phyloP scores from a whole-genome alignment of 148 eudicot genomes.

The Talinum fruticosum region DNA sequence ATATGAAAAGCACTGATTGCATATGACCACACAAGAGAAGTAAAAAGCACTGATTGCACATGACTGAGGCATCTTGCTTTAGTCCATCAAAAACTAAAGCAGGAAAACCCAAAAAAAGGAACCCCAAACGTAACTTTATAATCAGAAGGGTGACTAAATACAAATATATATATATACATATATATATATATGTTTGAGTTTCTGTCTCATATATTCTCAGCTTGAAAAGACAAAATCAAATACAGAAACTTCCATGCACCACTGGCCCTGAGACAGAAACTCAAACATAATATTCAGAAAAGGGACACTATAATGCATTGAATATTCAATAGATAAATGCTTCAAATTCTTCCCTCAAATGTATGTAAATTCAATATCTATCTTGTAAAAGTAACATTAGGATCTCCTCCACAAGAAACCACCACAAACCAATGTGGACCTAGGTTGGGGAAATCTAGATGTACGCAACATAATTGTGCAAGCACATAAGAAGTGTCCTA shows the following conservation, averaged over 20 bases:
- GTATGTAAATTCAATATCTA: background rate
- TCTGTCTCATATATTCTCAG: no score
- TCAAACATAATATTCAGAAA: background rate
- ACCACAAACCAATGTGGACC: background rate
- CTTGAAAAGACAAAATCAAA: background rate
- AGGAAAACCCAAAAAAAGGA: background rate
- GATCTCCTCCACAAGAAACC: background rate
- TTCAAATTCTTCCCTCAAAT: background rate
- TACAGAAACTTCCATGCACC: background rate
- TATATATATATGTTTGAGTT: no score
- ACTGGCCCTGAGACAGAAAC: background rate
- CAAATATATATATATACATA: no score
- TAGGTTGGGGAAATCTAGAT: background rate
- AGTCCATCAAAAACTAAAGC: background rate
- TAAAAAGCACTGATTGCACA: no score
- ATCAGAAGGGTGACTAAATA: background rate
- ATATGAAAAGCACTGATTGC: background rate
- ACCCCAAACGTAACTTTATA: background rate
- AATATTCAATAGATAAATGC: background rate
- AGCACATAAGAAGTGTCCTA: background rate
- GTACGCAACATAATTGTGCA: background rate
- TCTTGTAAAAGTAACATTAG: background rate
- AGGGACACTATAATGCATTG: background rate
- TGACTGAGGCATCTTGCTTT: background rate
- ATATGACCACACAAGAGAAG: background rate